These are phyloP conservation scores for Aotearoamyces nothofagi DNA, from an alignment of 2,329 filamentous ascomycete genomes.

Conservation along the genomic window DNA sequence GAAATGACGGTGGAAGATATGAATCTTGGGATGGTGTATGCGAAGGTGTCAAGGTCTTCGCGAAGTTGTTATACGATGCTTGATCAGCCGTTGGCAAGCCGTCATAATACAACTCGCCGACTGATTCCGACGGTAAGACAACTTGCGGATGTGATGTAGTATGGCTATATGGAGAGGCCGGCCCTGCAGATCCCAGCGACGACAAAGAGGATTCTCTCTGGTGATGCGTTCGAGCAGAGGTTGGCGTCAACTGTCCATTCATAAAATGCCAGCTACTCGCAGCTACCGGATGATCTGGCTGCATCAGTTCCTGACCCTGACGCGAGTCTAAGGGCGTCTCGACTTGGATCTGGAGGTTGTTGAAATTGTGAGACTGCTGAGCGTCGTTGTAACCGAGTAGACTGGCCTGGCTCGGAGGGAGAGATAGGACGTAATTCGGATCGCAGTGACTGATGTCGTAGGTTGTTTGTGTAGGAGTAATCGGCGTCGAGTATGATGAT, in stretches of 20 bases:
- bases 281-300: slow-evolving; percentile 10
- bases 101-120: slow-evolving; percentile 27
- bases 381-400: neutral
- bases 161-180: slow-evolving; percentile 39
- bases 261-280: slow-evolving; percentile 12
- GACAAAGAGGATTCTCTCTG: slow-evolving; percentile 47
- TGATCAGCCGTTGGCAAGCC: slow-evolving; percentile 22
- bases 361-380: slow-evolving; percentile 1
- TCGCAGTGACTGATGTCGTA: neutral
- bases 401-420: neutral
- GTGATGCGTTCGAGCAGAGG: slow-evolving; percentile 22
- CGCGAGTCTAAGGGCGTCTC: neutral
- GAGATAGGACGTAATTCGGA: neutral
- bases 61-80: slow-evolving; percentile 19
- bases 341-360: neutral
- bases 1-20: slow-evolving; percentile 21
- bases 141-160: slow-evolving; percentile 43
- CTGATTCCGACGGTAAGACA: slow-evolving; percentile 24
- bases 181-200: slow-evolving; percentile 43
- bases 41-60: slow-evolving; percentile 18
- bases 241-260: slow-evolving; percentile 19
- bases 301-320: slow-evolving; percentile 14
- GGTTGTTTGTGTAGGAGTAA: neutral
- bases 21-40: slow-evolving; percentile 18
- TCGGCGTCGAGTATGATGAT: neutral